Base-by-base conservation (phyloP, 352 stramenopile species). In the Phytophthora aleatoria region DNA sequence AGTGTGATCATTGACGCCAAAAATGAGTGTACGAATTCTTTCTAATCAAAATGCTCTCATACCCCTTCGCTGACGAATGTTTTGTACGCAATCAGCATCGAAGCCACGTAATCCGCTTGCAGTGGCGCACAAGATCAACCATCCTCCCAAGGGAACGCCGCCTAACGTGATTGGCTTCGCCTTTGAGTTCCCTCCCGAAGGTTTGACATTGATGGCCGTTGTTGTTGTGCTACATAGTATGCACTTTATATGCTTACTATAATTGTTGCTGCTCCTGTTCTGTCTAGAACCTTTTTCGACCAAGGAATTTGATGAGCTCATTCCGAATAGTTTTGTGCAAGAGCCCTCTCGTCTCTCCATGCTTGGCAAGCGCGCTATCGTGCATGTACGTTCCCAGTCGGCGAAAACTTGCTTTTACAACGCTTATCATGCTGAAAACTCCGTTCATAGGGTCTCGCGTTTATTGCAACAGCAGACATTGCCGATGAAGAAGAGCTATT, bases 1-100 rank as follows among this genome's bases (percentile, higher is more conserved):
- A 91, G 87, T 70, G 81, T 91, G 15, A 89, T 96, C 50, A 94
- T 96, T 59, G 81, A 96, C 41, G 87, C 81, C 44, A 93, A 92
- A 56, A 82, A 89, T 58, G 81, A 89, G 50, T 73, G 87, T 95
- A 62, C 39, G 78, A 20, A 33, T 38, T 30, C 30, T 51, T 38
- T n/a, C 31, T 56, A 15, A 30, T 44, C 50, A 15, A 7, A 24
- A 27, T n/a, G 60, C 0, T 7, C 6, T 39, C 52, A 5, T 36
- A 20, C 28, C 13, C 8, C 9, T 41, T 42, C 9, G 16, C 49
- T 76, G 16, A 73, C 31, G 13, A 20, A 36, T 50, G 50, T 58
- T 50, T 13, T 57, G n/a, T 41, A 20, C 2, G 45, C 15, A 50
- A 49, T 8, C 43, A 95, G 87, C 82, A 1, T 77, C 79, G 0